Conservation (phyloP, 2,329 filamentous ascomycete genomes). For the Alternaria dauci region DNA sequence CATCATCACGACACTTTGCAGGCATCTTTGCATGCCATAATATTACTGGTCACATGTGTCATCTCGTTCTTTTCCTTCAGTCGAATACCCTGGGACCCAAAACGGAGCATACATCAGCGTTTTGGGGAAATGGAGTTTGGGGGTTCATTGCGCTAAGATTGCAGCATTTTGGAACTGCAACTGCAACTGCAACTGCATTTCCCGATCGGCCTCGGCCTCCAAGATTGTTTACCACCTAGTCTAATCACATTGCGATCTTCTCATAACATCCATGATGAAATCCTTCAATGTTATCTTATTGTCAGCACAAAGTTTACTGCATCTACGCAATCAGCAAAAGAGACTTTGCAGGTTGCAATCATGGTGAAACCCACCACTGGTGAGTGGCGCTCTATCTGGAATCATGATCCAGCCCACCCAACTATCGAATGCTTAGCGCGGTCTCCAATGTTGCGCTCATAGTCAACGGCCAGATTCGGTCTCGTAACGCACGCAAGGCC, state of each 20-base stretch:
- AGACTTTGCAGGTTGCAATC: background rate
- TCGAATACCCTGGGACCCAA: constrained; percentile 29
- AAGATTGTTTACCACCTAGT: constrained; percentile 10
- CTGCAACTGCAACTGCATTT: background rate
- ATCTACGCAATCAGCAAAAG: background rate
- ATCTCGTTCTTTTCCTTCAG: constrained; percentile 11
- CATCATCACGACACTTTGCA: background rate
- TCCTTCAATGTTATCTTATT: background rate
- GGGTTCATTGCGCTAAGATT: background rate
- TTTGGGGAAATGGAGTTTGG: constrained; percentile 12
- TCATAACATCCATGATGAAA: background rate
- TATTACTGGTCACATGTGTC: constrained; percentile 6
- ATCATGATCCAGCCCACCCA: background rate
- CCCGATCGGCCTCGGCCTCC: background rate
- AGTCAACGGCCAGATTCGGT: constrained; percentile 8
- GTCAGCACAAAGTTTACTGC: too few relatives aligned
- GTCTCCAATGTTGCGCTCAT: background rate
- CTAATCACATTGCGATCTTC: constrained; percentile 8
- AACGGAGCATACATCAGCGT: constrained; percentile 26
- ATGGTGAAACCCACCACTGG: constrained; percentile 17
- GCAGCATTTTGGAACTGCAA: constrained; percentile 1
- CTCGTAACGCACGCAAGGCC: background rate
- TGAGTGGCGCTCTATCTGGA: background rate
- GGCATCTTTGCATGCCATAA: background rate
- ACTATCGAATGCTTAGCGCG: constrained; percentile 15